Base-by-base conservation (phyloP, 2,329 filamentous ascomycete species). In the Camillea tinctor region DNA sequence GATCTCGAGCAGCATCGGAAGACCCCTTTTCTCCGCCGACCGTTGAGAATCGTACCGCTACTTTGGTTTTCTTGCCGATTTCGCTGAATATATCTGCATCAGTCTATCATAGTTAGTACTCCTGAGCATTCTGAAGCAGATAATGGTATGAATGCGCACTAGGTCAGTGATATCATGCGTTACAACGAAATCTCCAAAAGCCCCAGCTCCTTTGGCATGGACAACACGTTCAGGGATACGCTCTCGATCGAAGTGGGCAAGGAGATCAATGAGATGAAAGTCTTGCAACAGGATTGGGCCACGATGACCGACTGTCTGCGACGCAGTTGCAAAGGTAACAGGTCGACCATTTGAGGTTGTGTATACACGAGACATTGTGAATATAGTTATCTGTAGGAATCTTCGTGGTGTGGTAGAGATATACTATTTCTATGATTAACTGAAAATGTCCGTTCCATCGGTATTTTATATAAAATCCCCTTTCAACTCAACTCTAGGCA, bases 11-110 rank as follows among this genome's bases (percentile, higher is more conserved):
- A 64, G 83, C 85, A 69, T 91, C 88, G 61, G 88, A 79, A 13
- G 86, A 89, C 19, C 87, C 88, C 66, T 84, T 85, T 71, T 89
- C 88, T 61, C 87, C 85, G 75, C 86, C 87, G 19, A 90, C 87
- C n/a, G 88, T 91, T 1, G 87, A 90, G 74, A 91, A 90, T 2
- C 87, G 83, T 23, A 83, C 79, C 24, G 84, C 79, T 66, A 86
- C 73, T 13, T 85, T 84, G 58, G 85, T 88, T 71, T 83, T 80
- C 75, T 87, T 87, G 67, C 84, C 86, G 13, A 81, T 75, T 56
- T 81, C 76, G 74, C 76, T 79, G 64, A 81, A 76, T 72, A 81
- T 76, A 61, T 81, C 77, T 61, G 77, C 69, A 22, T 68, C 69
- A 19, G 58, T 74, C 9, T 40, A 17, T 40, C 15, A 40, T 40